Evolutionary conservation across 306 rosid genomes (phyloP), one percentile per base, ranked within the genome.

Genomic region (Quercus bicolor): DNA sequence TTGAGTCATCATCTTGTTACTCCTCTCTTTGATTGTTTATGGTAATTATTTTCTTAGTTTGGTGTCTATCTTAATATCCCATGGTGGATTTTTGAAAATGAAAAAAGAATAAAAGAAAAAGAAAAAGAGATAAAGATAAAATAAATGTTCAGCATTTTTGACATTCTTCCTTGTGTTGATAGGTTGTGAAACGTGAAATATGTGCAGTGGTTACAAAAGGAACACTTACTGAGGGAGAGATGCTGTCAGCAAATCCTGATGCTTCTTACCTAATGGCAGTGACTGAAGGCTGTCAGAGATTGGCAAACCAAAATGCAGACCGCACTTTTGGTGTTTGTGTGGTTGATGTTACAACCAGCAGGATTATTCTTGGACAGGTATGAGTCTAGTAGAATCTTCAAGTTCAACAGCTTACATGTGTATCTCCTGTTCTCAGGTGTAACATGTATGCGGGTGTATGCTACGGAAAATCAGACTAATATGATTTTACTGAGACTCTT

Each of bases 161-260:
- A 82, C 31, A 13, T 56, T 37, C 19, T 53, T 57, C 80, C 74
- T 72, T 68, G 45, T 64, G 73, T 79, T 40, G 72, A 9, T 72
- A 95, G 99, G 99, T 95, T 80, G 97, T 95, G 82, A 95, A 86
- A 75, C 98, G 98, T 24, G 98, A 95, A 85, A 85, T 95, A 86
- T 95, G 99, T 86, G 94, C 91, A 0, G 94, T 95, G 77, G 97
- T 95, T 79, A 86, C 97, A 18, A 93, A 93, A 88, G 97, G 94
- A 81, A 95, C 98, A 31, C 87, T 95, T 81, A 90, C 89, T 37
- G 98, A 91, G 71, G 99, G 98, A 59, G 96, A 95, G 86, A 78
- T 93, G 88, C 76, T 90, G 83, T 89, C 96, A 64, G 74, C 90
- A 75, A 91, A 88, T 75, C 98, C 96, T 20, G 98, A 95, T 80